Base-by-base conservation (phyloP, 140 eudicot genomes). In the Cichorium intybus region DNA sequence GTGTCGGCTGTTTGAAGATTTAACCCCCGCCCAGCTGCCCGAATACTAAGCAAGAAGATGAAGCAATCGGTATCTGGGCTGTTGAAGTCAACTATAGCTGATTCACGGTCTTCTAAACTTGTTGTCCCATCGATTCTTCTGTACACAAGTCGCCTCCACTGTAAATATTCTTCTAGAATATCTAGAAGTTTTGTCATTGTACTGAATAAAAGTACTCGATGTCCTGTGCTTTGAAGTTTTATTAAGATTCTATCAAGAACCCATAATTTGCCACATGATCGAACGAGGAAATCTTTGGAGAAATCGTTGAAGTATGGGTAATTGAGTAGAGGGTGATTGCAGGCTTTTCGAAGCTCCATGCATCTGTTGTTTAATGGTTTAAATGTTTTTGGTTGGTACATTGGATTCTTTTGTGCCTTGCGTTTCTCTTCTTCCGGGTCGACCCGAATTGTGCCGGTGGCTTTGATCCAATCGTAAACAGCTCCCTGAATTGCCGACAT, bases 1-100 rank as follows among this genome's bases (percentile, higher is more conserved):
- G 99, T 93, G 50, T 93, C 99, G 1, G 99, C 99, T 27, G 97
- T 60, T 60, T 93, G 99, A 66, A 93, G 97, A 75, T 93, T 93
- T 52, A 93, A 64, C 26, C 99, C 99, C 31, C 99, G 81, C 2
- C 99, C 99, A 22, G 99, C 99, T 51, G 99, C 99, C 29, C 99
- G 94, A 26, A 93, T 93, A 57, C 97, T 88, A 17, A 93, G 88
- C 80, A 93, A 77, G 81, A 93, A 93, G 62, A 93, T 93, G 56
- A 93, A 93, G 81, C 95, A 88, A 65, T 93, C 88, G 11, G 99
- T 81, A 47, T 78, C 85, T 0, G 95, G 95, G 29, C 83, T 80
- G 48, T 93, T 93, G 34, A 93, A 93, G 62, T 93, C 97, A 61
- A 89, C 90, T 28, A 93, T 93, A 35, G 99, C 99, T 3, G 97